Evolutionary conservation across 306 rosid species (phyloP).

Genomic region (Adenanthera pavonina): DNA sequence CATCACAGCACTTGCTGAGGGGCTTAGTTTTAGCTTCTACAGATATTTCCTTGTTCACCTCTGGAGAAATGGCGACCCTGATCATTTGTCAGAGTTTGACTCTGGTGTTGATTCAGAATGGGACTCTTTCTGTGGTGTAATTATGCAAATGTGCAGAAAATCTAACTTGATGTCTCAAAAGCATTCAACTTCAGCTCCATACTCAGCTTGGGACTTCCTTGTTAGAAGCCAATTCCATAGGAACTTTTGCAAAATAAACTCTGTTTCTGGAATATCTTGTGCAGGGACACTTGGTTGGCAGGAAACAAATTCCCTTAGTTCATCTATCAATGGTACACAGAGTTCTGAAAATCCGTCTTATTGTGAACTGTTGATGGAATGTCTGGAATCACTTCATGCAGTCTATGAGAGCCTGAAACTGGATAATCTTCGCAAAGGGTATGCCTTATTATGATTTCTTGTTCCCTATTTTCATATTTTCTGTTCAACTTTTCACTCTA

Average conservation of each 20-base stretch:
- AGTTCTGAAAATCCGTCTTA: conserved; percentile 56
- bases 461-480: neutral
- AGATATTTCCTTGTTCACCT: conserved; percentile 80
- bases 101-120: conserved; percentile 73
- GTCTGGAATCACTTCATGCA: conserved; percentile 88
- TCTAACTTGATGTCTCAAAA: conserved; percentile 46
- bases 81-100: conserved; percentile 57
- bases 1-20: conserved; percentile 88
- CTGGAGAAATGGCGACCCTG: conserved; percentile 83
- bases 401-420: conserved; percentile 91
- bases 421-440: conserved; percentile 90
- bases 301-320: conserved; percentile 41
- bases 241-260: conserved; percentile 65
- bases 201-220: conserved; percentile 90
- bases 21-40: conserved; percentile 72
- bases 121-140: conserved; percentile 70
- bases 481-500: conserved; percentile 14
- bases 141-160: conserved; percentile 70
- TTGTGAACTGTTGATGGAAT: conserved; percentile 66
- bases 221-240: conserved; percentile 75
- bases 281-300: conserved; percentile 47
- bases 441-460: conserved; percentile 25
- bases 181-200: conserved; percentile 41
- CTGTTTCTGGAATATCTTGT: conserved; percentile 50
- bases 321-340: conserved; percentile 39